These are phyloP conservation scores for Orbilia javanica DNA, from an alignment of 2,329 filamentous ascomycete genomes.

Conservation along the genomic window DNA sequence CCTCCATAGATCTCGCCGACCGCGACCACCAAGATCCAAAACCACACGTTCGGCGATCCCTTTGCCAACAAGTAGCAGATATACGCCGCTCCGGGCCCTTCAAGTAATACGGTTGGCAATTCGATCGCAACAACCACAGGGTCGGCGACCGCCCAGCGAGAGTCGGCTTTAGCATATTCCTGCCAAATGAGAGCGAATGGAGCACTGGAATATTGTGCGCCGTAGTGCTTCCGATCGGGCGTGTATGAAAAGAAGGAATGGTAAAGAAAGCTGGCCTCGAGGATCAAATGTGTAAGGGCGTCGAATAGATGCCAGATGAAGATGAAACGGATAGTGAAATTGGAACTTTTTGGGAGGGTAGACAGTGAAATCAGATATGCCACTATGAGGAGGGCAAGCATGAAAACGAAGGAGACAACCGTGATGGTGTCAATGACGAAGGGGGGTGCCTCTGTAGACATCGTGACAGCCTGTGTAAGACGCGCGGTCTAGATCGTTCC, in stretches of 20 bases:
- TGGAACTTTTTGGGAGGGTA: slow-evolving; percentile 69
- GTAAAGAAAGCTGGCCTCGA: slow-evolving; percentile 75
- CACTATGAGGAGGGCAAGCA: slow-evolving; percentile 59
- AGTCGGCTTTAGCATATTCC: slow-evolving; percentile 76
- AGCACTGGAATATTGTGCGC: slow-evolving; percentile 59
- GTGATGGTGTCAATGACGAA: slow-evolving; percentile 60
- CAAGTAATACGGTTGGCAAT: slow-evolving; percentile 75
- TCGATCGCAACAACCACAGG: slow-evolving; percentile 75
- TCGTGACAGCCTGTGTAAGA: slow-evolving; percentile 14
- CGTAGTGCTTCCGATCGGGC: slow-evolving; percentile 29
- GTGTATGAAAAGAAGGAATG: slow-evolving; percentile 54
- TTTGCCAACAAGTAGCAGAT: slow-evolving; percentile 74
- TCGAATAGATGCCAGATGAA: slow-evolving; percentile 97
- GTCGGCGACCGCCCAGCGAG: slow-evolving; percentile 75
- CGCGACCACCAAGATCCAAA: slow-evolving; percentile 75
- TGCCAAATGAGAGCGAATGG: slow-evolving; percentile 75
- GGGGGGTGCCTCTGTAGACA: slow-evolving; percentile 38
- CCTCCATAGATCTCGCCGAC: slow-evolving; percentile 77
- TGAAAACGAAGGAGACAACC: slow-evolving; percentile 60
- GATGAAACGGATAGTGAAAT: slow-evolving; percentile 76
- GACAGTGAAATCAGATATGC: slow-evolving; percentile 60
- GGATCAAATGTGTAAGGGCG: slow-evolving; percentile 87
- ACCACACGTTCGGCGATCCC: slow-evolving; percentile 68
- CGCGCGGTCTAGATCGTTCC: background rate
- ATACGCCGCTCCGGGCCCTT: slow-evolving; percentile 72